phyloP scores from a whole-genome alignment of 768 basidiomycete genomes.

The Clitopilus hobsonii region DNA sequence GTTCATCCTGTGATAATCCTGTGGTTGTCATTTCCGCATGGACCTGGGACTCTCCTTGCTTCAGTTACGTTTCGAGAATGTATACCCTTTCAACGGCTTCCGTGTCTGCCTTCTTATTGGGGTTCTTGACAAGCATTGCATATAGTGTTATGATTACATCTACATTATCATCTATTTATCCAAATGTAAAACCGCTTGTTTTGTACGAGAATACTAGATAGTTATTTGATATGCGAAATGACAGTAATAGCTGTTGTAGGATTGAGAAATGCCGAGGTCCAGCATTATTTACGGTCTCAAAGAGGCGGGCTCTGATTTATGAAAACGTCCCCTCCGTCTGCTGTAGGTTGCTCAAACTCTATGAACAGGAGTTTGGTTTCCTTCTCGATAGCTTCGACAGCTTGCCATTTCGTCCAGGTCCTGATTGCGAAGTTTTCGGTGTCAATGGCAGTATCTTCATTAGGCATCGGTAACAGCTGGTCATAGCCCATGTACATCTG shows the following conservation, averaged over 20 bases:
- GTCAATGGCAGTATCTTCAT: slow-evolving; percentile 16
- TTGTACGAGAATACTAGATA: background rate
- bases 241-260: background rate
- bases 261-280: background rate
- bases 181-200: slow-evolving; percentile 4
- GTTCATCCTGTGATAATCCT: slow-evolving; percentile 13
- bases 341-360: slow-evolving; percentile 45
- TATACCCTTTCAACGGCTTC: background rate
- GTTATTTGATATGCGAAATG: background rate
- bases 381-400: slow-evolving; percentile 43
- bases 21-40: background rate
- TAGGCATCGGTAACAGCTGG: slow-evolving; percentile 44
- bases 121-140: background rate
- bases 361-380: slow-evolving; percentile 56
- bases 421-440: slow-evolving; percentile 27
- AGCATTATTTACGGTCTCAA: background rate
- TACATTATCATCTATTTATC: slow-evolving; percentile 6
- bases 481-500: slow-evolving; percentile 65
- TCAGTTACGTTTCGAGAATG: background rate
- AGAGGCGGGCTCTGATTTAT: background rate
- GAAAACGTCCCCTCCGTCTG: background rate
- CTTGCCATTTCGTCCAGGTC: slow-evolving; percentile 53
- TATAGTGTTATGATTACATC: slow-evolving; percentile 1
- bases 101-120: background rate
- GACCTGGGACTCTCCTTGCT: background rate